Evolutionary conservation across 2,329 filamentous ascomycete species (phyloP).

Genomic region (Aspergillus sp.): DNA sequence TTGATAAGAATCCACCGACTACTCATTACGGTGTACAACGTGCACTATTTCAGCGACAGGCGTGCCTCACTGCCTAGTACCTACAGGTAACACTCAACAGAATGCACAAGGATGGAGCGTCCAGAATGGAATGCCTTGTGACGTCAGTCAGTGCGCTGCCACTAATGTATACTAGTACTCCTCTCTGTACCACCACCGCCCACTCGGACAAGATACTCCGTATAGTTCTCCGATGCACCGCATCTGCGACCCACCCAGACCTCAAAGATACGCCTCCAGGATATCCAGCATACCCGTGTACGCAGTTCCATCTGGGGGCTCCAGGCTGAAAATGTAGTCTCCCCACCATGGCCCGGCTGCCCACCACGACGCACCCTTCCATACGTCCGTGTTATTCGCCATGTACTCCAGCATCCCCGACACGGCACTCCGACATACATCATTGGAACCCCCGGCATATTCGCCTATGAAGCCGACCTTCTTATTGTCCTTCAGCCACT

Average conservation of each 20-base stretch:
- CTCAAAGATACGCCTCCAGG: slow-evolving; percentile 26
- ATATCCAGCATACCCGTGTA: slow-evolving; percentile 39
- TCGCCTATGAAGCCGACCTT: slow-evolving; percentile 14
- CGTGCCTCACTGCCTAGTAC: too few species aligned
- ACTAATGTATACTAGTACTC: neutral
- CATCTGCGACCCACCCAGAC: neutral
- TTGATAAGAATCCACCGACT: neutral
- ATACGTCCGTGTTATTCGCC: slow-evolving; percentile 53
- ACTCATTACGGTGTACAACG: neutral
- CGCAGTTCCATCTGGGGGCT: slow-evolving; percentile 50
- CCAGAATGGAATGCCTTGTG: neutral
- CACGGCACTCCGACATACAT: slow-evolving; percentile 53
- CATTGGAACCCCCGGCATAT: slow-evolving; percentile 34
- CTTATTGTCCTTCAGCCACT: slow-evolving; percentile 14
- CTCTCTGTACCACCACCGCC: neutral
- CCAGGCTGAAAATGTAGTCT: slow-evolving; percentile 52
- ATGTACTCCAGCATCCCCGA: slow-evolving; percentile 52
- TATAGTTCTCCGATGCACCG: neutral
- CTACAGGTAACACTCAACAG: neutral
- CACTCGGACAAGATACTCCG: neutral
- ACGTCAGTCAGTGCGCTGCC: neutral
- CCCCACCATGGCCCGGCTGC: slow-evolving; percentile 57
- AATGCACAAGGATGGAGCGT: neutral
- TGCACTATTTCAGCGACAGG: neutral
- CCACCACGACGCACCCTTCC: slow-evolving; percentile 58